Conservation (phyloP, 768 basidiomycete genomes). For the Terana coerulea region DNA sequence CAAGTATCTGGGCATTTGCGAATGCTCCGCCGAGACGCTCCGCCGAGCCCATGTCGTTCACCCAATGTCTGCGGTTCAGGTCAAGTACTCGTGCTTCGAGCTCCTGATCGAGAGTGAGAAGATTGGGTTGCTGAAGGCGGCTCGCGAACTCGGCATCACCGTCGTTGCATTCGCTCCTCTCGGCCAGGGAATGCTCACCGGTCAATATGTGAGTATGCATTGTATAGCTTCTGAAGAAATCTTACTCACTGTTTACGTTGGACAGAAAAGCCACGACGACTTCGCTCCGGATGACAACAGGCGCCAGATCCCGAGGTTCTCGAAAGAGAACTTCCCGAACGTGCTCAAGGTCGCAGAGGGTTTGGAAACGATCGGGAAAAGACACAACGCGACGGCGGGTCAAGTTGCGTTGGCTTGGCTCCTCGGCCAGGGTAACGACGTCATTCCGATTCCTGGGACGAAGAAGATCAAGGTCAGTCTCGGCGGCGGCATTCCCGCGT, state of each 20-base stretch:
- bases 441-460: conserved; percentile 26
- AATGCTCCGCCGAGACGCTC: conserved; percentile 20
- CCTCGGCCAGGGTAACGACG: conserved; percentile 26
- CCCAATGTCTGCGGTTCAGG: conserved; percentile 39
- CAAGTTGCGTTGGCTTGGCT: conserved; percentile 33
- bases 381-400: conserved; percentile 28
- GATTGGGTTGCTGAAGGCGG: conserved; percentile 33
- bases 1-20: conserved; percentile 27
- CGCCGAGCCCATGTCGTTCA: conserved; percentile 34
- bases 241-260: background rate
- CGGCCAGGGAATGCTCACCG: conserved; percentile 29
- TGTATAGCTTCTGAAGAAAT: background rate
- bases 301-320: conserved; percentile 17
- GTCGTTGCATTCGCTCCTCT: conserved; percentile 41
- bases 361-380: conserved; percentile 29
- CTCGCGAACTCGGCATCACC: conserved; percentile 36
- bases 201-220: conserved; percentile 19
- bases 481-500: background rate
- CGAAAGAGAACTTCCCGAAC: conserved; percentile 41
- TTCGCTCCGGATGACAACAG: conserved; percentile 28
- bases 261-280: conserved; percentile 26
- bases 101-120: conserved; percentile 40
- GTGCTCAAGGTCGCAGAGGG: conserved; percentile 34
- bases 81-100: conserved; percentile 41
- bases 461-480: conserved; percentile 13